Evolutionary conservation across 192 early-diverging fungal genomes (phyloP).

Genomic region (Umbelopsis vinacea): DNA sequence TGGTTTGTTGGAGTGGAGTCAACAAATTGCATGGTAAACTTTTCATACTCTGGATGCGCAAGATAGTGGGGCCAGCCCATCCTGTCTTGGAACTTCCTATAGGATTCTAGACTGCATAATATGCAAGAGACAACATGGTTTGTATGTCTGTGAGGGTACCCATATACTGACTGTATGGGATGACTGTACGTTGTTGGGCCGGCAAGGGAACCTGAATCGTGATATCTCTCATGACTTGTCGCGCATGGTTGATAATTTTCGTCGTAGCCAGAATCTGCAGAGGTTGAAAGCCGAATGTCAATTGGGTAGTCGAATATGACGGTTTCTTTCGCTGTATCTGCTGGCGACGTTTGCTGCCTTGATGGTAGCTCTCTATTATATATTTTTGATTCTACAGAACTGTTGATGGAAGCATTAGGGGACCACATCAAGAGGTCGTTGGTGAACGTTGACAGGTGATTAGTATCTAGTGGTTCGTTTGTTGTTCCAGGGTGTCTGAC

Average conservation of each 20-base stretch:
- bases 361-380: not conserved
- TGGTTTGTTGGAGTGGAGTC: not conserved
- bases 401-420: not conserved
- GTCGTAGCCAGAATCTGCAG: not conserved
- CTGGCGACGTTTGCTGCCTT: not conserved
- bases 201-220: too few relatives aligned
- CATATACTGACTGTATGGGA: not conserved
- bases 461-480: not conserved
- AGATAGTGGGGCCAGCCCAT: conserved; percentile 17
- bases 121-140: not conserved
- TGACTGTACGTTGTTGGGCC: not conserved
- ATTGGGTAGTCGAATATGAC: not conserved
- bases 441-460: not conserved
- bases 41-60: not conserved
- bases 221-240: not conserved
- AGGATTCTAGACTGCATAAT: conserved; percentile 6
- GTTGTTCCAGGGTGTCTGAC: not conserved
- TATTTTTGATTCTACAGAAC: not conserved
- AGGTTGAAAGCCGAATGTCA: not conserved
- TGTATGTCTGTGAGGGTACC: conserved; percentile 1
- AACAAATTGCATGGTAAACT: not conserved
- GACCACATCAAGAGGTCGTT: conserved; percentile 17
- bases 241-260: not conserved
- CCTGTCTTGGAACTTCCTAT: not conserved
- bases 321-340: not conserved